These are phyloP conservation scores for Anethum foeniculum DNA, from an alignment of 140 eudicot species.

Conservation along the genomic window DNA sequence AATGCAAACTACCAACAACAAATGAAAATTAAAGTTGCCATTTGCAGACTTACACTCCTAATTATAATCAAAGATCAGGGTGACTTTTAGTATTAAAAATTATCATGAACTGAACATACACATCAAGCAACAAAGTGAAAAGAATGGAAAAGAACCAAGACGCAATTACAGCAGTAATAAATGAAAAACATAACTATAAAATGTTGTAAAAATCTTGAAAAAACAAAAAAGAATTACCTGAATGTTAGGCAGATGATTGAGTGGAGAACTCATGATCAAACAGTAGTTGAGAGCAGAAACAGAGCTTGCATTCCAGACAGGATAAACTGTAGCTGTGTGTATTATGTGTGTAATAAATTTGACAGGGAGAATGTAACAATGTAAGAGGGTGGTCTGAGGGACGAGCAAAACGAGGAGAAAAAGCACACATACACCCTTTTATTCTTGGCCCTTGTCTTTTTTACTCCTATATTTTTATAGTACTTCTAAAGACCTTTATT, in stretches of 20 bases:
- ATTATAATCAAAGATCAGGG: background rate
- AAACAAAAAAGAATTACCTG: background rate
- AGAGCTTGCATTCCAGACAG: background rate
- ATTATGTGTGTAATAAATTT: background rate
- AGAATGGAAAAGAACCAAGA: background rate
- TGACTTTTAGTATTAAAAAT: background rate
- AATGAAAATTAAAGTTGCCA: background rate
- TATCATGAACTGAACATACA: background rate
- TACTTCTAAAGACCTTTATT: too few species aligned
- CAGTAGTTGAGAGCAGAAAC: background rate
- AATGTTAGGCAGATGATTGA: background rate
- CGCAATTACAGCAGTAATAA: background rate
- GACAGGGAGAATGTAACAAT: background rate
- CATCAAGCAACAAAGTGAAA: too few species aligned
- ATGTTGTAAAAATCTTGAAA: background rate
- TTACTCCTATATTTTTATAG: background rate
- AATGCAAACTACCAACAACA: background rate
- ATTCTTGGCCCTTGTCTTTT: background rate
- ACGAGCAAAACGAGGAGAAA: constrained; percentile 3
- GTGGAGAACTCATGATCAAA: background rate
- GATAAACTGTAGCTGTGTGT: background rate
- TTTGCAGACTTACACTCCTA: background rate
- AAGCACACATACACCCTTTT: background rate
- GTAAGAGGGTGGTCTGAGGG: background rate
- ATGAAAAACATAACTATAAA: background rate